Evolutionary conservation across 768 basidiomycete genomes (phyloP), one percentile per base, ranked within the genome.

Genomic region (Clitopilus passeckerianus): DNA sequence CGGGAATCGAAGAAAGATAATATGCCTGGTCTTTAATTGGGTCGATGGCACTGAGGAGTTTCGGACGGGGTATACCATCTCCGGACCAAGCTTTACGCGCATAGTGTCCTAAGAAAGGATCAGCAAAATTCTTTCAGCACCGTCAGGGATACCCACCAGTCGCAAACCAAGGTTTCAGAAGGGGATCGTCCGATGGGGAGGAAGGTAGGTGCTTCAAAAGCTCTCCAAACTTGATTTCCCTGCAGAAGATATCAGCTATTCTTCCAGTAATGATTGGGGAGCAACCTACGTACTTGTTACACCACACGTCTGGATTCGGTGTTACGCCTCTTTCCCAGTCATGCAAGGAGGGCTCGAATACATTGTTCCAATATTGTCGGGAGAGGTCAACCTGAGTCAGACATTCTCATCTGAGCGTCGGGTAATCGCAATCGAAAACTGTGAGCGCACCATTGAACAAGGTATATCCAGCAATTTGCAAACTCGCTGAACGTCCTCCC

Each of bases 271-370:
- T 12, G 12, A 14, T 24, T n/a, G 6, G 23, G 9, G 16, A 7
- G 15, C 12, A 53, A 30, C 27, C 27, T 16, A 60, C 74, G 56
- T 54, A 91, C 93, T 75, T 85, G 74, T 98, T 98, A 68, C 95
- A 98, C 80, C 84, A 86, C 0, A 98, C 86, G 67, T 98, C 95
- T 0, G 95, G 94, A 72, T 97, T 98, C 0, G 95, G 95, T 1
- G 93, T 96, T 9, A 79, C 70, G 0, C 95, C 95, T 2, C 71
- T 63, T 66, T 89, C 83, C 95, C 95, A 97, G 27, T 80, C 75
- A 50, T 75, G 76, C 37, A 98, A 68, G 2, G 93, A 85, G 1
- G 95, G 95, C 65, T 93, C 89, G 65, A 98, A 98, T 15, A 98
- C 93, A 33, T 84, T 80, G 12, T 79, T 85, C 95, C 95, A 98